Conservation (phyloP, 495 filamentous ascomycete species). For the Aspergillus affinis region DNA sequence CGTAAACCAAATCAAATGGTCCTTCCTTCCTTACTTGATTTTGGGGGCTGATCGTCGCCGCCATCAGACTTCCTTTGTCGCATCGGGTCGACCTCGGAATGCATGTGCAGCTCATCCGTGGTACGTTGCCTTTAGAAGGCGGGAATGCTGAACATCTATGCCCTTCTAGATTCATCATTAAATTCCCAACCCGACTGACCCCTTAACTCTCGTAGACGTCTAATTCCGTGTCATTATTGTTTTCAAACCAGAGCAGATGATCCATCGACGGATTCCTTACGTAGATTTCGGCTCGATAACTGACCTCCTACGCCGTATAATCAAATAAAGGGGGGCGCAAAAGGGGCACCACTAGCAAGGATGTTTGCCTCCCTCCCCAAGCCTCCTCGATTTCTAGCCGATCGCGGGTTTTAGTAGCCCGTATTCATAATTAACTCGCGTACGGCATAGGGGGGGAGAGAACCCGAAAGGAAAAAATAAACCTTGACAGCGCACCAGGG, state of each 20-base stretch:
- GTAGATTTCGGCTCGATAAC: not conserved
- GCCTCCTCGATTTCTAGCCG: conserved; percentile 12
- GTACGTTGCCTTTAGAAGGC: not conserved
- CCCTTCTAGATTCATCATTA: not conserved
- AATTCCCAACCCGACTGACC: not conserved
- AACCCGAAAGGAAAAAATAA: not conserved
- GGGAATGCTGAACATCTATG: not conserved
- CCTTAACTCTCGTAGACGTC: not conserved
- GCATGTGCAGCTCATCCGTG: conserved; percentile 8
- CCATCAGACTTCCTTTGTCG: not conserved
- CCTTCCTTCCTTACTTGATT: conserved; percentile 1
- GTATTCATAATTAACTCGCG: conserved; percentile 10
- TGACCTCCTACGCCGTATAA: not conserved
- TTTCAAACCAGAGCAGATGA: not conserved
- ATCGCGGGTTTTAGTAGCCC: conserved; percentile 12
- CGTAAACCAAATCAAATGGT: not conserved
- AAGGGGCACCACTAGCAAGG: conserved; percentile 22
- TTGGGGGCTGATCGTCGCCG: conserved; percentile 5
- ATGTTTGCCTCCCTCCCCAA: conserved; percentile 19
- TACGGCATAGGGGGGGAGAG: not conserved
- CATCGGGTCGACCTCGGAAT: conserved; percentile 8
- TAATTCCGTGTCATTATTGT: not conserved
- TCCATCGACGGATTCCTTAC: not conserved
- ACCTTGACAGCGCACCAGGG: conserved; percentile 4
- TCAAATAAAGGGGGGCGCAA: conserved; percentile 10